Conservation (phyloP, 2,329 filamentous ascomycete species). For the Monilinia aucupariae region DNA sequence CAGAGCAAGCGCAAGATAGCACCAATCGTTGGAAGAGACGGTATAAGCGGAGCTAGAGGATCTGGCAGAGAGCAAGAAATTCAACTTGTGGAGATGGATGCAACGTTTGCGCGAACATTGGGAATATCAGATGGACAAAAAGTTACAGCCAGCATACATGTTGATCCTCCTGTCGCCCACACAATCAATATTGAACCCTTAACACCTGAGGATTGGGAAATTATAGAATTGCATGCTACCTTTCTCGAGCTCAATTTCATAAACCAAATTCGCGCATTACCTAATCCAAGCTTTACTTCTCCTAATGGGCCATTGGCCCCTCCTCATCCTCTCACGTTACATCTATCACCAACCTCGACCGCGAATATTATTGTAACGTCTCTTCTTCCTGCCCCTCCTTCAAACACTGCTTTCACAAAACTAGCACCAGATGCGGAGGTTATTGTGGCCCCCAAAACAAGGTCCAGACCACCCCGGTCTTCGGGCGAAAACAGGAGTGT, state of each 20-base stretch:
- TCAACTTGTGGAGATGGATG: constrained; percentile 77
- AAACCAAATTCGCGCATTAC: constrained; percentile 85
- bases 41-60: constrained; percentile 55
- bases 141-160: constrained; percentile 65
- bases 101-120: constrained; percentile 71
- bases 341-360: constrained; percentile 90
- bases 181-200: constrained; percentile 96
- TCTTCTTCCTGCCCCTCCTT: constrained; percentile 66
- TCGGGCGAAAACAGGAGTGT: constrained; percentile 76
- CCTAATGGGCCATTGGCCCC: constrained; percentile 46
- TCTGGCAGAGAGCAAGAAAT: constrained; percentile 67
- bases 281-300: constrained; percentile 68
- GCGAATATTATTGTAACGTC: constrained; percentile 85
- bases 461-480: constrained; percentile 61
- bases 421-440: constrained; percentile 93
- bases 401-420: constrained; percentile 76
- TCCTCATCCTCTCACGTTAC: constrained; percentile 78
- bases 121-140: constrained; percentile 78
- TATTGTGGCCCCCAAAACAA: constrained; percentile 89
- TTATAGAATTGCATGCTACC: constrained; percentile 93
- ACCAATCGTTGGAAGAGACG: constrained; percentile 68
- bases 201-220: constrained; percentile 96
- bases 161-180: constrained; percentile 85
- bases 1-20: constrained; percentile 79
- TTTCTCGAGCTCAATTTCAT: constrained; percentile 93